Percentiles rank a stretch among this genome's conserved stretches.
phyloP scores from a whole-genome alignment of 768 basidiomycete genomes.

The Kwoniella dejecticola region DNA sequence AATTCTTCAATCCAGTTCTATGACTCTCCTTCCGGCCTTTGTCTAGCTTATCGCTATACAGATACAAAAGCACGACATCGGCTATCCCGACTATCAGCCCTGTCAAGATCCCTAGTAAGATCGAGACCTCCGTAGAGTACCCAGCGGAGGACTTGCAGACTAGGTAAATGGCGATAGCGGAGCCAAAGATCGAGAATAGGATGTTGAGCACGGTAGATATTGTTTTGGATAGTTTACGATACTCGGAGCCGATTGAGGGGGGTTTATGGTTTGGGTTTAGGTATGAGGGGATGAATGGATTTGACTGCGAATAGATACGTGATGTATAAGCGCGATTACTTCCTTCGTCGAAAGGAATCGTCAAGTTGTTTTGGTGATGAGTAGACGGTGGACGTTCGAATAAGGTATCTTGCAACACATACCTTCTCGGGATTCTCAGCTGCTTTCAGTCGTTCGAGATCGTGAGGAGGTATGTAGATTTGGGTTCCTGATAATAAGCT shows the following conservation, averaged over 20 bases:
- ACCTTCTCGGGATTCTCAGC: conserved; percentile 37
- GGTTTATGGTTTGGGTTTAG: conserved; percentile 24
- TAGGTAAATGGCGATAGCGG: conserved; percentile 41
- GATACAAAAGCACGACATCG: conserved; percentile 39
- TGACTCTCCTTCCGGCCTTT: conserved; percentile 19
- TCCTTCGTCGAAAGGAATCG: too few species aligned
- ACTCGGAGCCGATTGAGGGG: conserved; percentile 33
- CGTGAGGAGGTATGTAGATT: conserved; percentile 36
- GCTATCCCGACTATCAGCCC: conserved; percentile 41
- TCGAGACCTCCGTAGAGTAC: conserved; percentile 30
- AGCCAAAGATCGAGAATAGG: conserved; percentile 47
- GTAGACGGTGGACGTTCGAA: neutral
- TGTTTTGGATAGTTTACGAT: conserved; percentile 27
- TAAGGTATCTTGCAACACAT: too few species aligned
- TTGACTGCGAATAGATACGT: conserved; percentile 16
- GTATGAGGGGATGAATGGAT: conserved; percentile 41
- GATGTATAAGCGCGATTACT: neutral
- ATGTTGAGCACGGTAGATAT: conserved; percentile 44
- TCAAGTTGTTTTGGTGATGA: too few species aligned
- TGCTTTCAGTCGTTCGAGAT: conserved; percentile 22
- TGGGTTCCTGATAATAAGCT: conserved; percentile 42
- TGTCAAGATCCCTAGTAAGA: conserved; percentile 33
- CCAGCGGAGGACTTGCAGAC: conserved; percentile 36
- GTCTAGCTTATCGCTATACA: conserved; percentile 26
- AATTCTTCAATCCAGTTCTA: conserved; percentile 7